Base-by-base conservation (phyloP, 768 basidiomycete genomes). In the Termitomyces sp. region DNA sequence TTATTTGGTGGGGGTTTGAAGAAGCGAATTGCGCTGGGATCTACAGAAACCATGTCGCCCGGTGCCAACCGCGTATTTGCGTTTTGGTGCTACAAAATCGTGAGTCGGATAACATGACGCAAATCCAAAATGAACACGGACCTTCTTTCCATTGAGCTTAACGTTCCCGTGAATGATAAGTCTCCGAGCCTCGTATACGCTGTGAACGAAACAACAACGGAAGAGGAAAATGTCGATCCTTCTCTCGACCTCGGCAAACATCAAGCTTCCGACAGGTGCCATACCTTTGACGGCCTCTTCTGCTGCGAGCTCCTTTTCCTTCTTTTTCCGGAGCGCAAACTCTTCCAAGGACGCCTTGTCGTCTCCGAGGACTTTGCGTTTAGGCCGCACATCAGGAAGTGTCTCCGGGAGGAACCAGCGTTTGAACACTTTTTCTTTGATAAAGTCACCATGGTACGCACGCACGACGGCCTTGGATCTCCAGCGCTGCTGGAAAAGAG, bases 371-470 rank as follows among this genome's bases (percentile, higher is more conserved):
- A 78, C 68, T 61, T 65, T 72, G 54, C 75, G 77, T 42, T 76
- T 80, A 44, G 82, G 92, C 50, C 90, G 88, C 54, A 92, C 90
- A 66, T 94, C 92, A 0, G 92, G 96, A 16, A 98, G 79, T 0
- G 81, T 86, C 58, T 83, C 78, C 16, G 96, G 96, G 38, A 99
- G 82, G 70, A 94, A 98, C 90, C 93, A 94, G 57, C 89, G 84
- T 69, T 94, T 94, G 82, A 98, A 98, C 38, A 87, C 87, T 66
- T 87, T 89, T 77, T 96, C 93, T 54, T 86, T 86, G 60, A 98
- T 94, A 68, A 83, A 88, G 79, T 97, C 95, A 24, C 95, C 94
- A 68, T 98, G 97, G 79, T 98, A 98, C 4, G 86, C 95, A 56
- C 95, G 86, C 33, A 93, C 81, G 58, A 93, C 84, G 4, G 86